Evolutionary conservation across 208 protist genomes (phyloP), one percentile per base, ranked within the genome.

Genomic region (Leishmania tarentolae): DNA sequence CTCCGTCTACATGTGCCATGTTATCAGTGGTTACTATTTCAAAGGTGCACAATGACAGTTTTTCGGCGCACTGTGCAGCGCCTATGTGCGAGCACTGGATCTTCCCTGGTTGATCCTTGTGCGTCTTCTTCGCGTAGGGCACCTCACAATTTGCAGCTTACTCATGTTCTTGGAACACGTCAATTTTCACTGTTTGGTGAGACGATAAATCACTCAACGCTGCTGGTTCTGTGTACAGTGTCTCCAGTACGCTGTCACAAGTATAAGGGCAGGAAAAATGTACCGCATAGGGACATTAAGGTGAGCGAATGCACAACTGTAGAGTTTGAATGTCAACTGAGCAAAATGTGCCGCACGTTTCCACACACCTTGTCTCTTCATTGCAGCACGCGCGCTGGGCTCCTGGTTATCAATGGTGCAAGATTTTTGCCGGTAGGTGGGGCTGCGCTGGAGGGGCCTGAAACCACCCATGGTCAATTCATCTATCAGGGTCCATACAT

Each of bases 401-500:
- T 87, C 17, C 68, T 92, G 15, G 28, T 94, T n/a, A 73, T 94
- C 0, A 85, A 87, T 31, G 85, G 91, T 53, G 81, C 90, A 3
- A 40, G 52, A 1, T 87, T 92, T 75, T 74, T 79, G 47, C 63
- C 56, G 50, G 80, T 70, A 0, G 75, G 63, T 2, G 7, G 72
- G 24, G 6, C 77, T 19, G 76, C 73, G 24, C 57, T 63, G n/a
- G 83, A 88, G 74, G 86, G 83, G 19, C 73, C 79, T 1, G 82
- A 84, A 53, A 35, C 50, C 57, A 47, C 70, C 9, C 56, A 59
- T n/a, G 63, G 76, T 24, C 83, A 91, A 52, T 71, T 88, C 6
- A 28, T 76, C 2, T 94, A 94, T 69, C 82, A 85, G 35, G 90
- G 90, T 5, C 90, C 90, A 13, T 76, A 86, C 75, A 65, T 92